Percentiles rank a stretch among this genome's conserved stretches.
Evolutionary conservation across 441 rosid genomes (phyloP).

Genomic region (Raphanus hybrid): DNA sequence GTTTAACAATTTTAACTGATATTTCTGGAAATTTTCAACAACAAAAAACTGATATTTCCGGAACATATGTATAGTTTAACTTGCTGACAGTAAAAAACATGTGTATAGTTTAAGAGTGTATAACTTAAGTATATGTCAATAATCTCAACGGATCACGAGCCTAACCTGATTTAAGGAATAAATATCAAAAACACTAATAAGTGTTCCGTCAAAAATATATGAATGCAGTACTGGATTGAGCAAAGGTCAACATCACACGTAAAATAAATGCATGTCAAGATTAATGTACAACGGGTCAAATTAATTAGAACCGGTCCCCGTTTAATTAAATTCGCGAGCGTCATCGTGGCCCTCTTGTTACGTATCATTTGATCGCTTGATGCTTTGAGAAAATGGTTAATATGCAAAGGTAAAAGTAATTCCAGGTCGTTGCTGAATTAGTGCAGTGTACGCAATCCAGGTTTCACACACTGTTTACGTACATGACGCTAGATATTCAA

Average conservation of each 20-base stretch:
- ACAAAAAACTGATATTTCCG: not conserved
- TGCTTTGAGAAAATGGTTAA: too few species aligned
- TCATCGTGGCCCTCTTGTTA: slow-evolving; percentile 39
- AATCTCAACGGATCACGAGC: slow-evolving; percentile 33
- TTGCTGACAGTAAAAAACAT: not conserved
- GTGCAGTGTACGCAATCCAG: slow-evolving; percentile 14
- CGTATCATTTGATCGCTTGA: slow-evolving; percentile 3
- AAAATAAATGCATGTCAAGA: slow-evolving; percentile 37
- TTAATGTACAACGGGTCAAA: slow-evolving; percentile 41
- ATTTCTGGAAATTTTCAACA: not conserved
- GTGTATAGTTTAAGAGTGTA: not conserved
- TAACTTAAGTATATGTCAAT: not conserved
- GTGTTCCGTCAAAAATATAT: slow-evolving; percentile 39
- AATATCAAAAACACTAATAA: slow-evolving; percentile 21
- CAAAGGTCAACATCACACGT: slow-evolving; percentile 41
- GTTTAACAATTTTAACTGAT: not conserved
- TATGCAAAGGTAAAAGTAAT: not conserved
- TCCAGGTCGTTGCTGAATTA: not conserved
- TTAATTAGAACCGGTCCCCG: slow-evolving; percentile 38
- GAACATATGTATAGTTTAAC: not conserved
- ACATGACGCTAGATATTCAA: not conserved
- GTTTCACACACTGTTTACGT: slow-evolving; percentile 18
- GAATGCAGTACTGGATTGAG: slow-evolving; percentile 36
- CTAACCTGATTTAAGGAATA: slow-evolving; percentile 6
- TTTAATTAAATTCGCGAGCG: slow-evolving; percentile 28